These are phyloP conservation scores for Candida cerambycidarum DNA, from an alignment of 805 yeast genomes.

Conservation along the genomic window DNA sequence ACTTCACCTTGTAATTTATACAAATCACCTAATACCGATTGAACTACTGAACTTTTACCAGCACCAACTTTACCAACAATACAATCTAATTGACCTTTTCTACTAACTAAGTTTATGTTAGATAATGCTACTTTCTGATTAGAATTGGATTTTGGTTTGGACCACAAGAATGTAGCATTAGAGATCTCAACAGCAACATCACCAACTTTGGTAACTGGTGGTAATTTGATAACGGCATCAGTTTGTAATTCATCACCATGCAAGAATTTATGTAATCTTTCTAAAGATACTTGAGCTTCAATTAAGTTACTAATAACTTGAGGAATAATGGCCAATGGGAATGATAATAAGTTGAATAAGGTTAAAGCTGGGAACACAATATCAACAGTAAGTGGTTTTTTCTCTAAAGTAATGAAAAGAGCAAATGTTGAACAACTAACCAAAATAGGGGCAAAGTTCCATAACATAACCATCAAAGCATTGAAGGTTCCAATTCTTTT, in stretches of 20 bases:
- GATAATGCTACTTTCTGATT: constrained; percentile 64
- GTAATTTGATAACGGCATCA: constrained; percentile 64
- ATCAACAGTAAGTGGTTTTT: constrained; percentile 78
- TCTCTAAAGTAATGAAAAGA: constrained; percentile 61
- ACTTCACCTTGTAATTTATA: constrained; percentile 74
- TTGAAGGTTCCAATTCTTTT: constrained; percentile 68
- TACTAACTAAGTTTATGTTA: constrained; percentile 60
- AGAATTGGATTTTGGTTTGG: constrained; percentile 55
- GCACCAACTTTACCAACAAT: constrained; percentile 88
- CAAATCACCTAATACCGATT: constrained; percentile 79
- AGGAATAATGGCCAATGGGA: constrained; percentile 92
- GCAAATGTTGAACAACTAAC: constrained; percentile 91
- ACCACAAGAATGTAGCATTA: constrained; percentile 76
- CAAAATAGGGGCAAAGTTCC: constrained; percentile 83
- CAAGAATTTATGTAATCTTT: constrained; percentile 73
- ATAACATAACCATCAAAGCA: constrained; percentile 72
- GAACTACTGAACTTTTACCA: constrained; percentile 83
- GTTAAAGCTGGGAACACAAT: constrained; percentile 89
- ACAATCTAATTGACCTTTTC: constrained; percentile 78
- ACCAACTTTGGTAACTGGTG: constrained; percentile 53
- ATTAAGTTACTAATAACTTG: constrained; percentile 81
- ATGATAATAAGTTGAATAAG: constrained; percentile 80
- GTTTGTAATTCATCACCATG: constrained; percentile 75
- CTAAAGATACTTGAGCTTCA: constrained; percentile 83
- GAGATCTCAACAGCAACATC: constrained; percentile 64